Conservation (phyloP, 768 basidiomycete genomes). For the Xanthoconium purpureum region DNA sequence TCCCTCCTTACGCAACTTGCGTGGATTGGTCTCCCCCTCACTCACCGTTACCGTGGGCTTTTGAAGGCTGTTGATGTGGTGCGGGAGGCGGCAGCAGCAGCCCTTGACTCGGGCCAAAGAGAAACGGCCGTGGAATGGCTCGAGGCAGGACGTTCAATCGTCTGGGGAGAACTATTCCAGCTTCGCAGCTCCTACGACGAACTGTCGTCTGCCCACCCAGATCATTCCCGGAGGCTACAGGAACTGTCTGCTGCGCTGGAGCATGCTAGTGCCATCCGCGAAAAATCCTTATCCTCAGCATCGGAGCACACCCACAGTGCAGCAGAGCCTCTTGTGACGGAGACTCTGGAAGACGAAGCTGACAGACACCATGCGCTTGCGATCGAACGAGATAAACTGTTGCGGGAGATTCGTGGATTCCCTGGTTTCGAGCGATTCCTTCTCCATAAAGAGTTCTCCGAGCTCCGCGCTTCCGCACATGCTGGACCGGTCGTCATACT, state of each 20-base stretch:
- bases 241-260: no score
- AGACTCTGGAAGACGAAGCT: neutral
- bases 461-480: no score
- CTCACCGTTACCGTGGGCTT: neutral
- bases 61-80: neutral
- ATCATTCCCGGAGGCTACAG: neutral
- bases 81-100: neutral
- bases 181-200: no score
- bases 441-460: no score
- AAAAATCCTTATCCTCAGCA: neutral
- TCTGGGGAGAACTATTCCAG: no score
- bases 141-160: slow-evolving; percentile 13
- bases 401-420: neutral
- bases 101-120: neutral
- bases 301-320: no score
- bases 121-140: slow-evolving; percentile 12
- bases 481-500: no score
- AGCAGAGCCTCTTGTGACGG: no score
- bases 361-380: neutral
- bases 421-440: no score
- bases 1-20: no score
- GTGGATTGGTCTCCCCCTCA: neutral
- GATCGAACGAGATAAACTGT: no score
- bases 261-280: neutral
- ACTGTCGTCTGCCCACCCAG: neutral